Percentiles rank a stretch among this genome's conserved stretches.
Conservation (phyloP, 2,329 filamentous ascomycete genomes). For the Ophiostoma novo-ulmi region DNA sequence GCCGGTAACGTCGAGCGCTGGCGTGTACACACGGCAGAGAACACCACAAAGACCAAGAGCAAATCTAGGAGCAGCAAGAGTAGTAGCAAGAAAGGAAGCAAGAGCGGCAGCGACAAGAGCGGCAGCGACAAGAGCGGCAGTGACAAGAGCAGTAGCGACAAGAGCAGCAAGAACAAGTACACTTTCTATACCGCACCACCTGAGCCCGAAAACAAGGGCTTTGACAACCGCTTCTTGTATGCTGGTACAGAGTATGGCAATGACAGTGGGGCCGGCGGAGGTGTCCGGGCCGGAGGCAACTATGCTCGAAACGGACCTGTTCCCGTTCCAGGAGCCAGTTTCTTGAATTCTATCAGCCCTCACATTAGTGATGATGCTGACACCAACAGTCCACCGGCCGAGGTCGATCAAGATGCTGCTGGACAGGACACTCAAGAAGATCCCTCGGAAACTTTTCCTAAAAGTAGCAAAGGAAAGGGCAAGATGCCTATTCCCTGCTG, state of each 20-base stretch:
- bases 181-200: not conserved
- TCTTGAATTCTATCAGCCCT: not conserved
- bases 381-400: not conserved
- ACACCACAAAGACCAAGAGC: not conserved
- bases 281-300: not conserved
- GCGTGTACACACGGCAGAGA: constrained; percentile 1
- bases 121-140: not conserved
- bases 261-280: not conserved
- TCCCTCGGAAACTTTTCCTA: not conserved
- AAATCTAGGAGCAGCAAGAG: constrained; percentile 1
- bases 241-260: not conserved
- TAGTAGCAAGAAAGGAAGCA: not conserved
- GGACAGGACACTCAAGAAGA: not conserved
- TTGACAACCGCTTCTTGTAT: constrained; percentile 11
- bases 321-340: not conserved
- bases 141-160: not conserved
- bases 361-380: not conserved
- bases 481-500: not conserved
- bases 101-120: not conserved
- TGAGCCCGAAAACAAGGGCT: not conserved
- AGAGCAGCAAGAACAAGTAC: not conserved
- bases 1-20: constrained; percentile 21
- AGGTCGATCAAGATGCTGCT: not conserved
- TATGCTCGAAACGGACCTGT: not conserved
- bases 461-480: constrained; percentile 7